Base-by-base conservation (phyloP, 129 eudicot species). In the Saposhnikovia divaricata region DNA sequence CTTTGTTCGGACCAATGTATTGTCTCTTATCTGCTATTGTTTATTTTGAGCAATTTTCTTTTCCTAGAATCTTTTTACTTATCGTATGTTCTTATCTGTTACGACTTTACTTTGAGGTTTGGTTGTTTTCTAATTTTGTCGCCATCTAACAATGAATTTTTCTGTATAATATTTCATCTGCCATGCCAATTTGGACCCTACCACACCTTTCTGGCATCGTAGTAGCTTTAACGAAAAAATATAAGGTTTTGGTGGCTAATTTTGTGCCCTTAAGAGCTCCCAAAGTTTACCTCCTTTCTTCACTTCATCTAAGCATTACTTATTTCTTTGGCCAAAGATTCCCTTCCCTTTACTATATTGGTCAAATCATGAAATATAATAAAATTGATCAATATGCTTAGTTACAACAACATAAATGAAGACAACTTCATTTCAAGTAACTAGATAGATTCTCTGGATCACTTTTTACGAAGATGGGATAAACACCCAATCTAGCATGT, bases 1-100 rank as follows among this genome's bases (percentile, higher is more conserved):
- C 87, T 80, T 84, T 92, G 71, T 81, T 92, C 79, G 98, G 98
- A 66, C 97, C 98, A 72, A 81, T 95, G 98, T 95, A 90, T 79
- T 84, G 45, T n/a, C 42, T 80, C 80, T 76, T 38, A 66, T 75
- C 38, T 43, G 21, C 82, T 76, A 34, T 76, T 74, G 34, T 73
- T 72, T 55, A 19, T 47, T 61, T 44, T 39, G 9, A 76, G 14
- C 71, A 23, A 72, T 59, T 9, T 28, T 73, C 0, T 9, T 73
- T 80, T 40, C 43, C 39, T 50, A 16, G 51, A 31, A 25, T 14
- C 11, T 5, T 79, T 57, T 21, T 82, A 12, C 46, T 55, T 73
- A 57, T 13, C 14, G 4, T 63, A 27, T 66, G n/a, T 19, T 75
- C 71, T 38, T 27, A 15, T 72, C 31, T 61, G 19, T 5, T 50